These are phyloP conservation scores for Penicillium sp. DNA, from an alignment of 2,329 filamentous ascomycete species.

Conservation along the genomic window DNA sequence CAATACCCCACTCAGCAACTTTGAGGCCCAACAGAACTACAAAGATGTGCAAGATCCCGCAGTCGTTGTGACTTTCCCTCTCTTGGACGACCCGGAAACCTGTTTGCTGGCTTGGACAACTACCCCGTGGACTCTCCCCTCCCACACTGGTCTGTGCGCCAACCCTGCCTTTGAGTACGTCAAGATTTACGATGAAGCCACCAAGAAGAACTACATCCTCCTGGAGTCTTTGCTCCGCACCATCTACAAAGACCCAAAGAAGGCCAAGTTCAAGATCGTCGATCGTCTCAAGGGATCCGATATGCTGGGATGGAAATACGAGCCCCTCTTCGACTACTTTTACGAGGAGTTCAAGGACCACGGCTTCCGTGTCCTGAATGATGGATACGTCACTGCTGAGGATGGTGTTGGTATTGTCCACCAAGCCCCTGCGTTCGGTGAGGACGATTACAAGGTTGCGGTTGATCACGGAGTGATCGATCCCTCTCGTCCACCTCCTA, in stretches of 20 bases:
- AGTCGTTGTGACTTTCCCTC: conserved; percentile 82
- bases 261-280: conserved; percentile 85
- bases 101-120: conserved; percentile 85
- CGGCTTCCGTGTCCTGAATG: conserved; percentile 80
- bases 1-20: conserved; percentile 87
- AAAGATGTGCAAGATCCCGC: conserved; percentile 90
- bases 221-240: conserved; percentile 78
- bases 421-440: conserved; percentile 88
- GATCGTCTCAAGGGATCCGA: conserved; percentile 78
- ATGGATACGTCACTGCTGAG: conserved; percentile 81
- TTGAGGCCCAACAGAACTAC: conserved; percentile 93
- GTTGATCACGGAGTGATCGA: conserved; percentile 74
- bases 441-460: conserved; percentile 90
- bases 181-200: conserved; percentile 80
- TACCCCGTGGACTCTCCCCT: conserved; percentile 83
- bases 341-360: conserved; percentile 83
- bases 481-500: conserved; percentile 76
- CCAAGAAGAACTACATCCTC: conserved; percentile 80
- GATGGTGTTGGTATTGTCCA: conserved; percentile 94
- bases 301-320: conserved; percentile 85
- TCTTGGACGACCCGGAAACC: conserved; percentile 73
- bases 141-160: conserved; percentile 73
- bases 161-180: conserved; percentile 84
- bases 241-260: conserved; percentile 92
- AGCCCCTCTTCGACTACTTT: conserved; percentile 87